Conservation (phyloP, 129 eudicot species). For the sunflower (Helianthus annuus) region HanXRQr2.0-SUNRISE NC_035442.2:153514301-153514800, state of each 20-base stretch:
- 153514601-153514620: neutral
- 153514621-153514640: neutral
- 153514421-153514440: neutral
- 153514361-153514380: neutral
- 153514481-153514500: constrained; percentile 93
- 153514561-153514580: constrained; percentile 80
- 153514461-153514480: constrained; percentile 52
- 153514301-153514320: no score
- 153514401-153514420: neutral
- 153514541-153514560: constrained; percentile 87
- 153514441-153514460: no score
- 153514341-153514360: neutral
- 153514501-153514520: constrained; percentile 98
- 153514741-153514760: constrained; percentile 84
- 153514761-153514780: constrained; percentile 90
- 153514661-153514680: neutral
- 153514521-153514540: constrained; percentile 94
- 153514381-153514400: neutral
- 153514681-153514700: neutral
- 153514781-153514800: constrained; percentile 94
- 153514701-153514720: neutral
- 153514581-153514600: constrained; percentile 39
- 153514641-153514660: neutral
- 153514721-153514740: constrained; percentile 30
- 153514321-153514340: neutral